Percentiles rank a stretch among this genome's conserved stretches.
Conservation (phyloP, 371 early-diverging fungal species). For the Mucor velutinosus region DNA sequence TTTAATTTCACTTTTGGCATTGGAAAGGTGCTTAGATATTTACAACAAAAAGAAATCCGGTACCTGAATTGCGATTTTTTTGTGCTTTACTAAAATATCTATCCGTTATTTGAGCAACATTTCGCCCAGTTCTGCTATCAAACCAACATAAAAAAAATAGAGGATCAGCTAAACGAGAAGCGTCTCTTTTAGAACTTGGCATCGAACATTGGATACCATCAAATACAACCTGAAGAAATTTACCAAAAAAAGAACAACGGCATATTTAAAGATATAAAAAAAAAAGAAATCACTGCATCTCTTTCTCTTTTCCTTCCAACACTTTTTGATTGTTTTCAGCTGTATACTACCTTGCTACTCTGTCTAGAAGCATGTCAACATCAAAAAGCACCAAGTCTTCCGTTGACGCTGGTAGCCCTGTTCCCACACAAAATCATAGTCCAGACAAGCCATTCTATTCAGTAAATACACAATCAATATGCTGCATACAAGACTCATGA, state of each 20-base stretch:
- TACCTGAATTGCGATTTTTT: conserved; percentile 20
- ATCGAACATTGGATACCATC: background rate
- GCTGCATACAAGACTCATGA: background rate
- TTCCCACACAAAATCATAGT: conserved; percentile 26
- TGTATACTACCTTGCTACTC: background rate
- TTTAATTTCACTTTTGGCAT: conserved; percentile 11
- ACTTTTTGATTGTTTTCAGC: too few relatives aligned
- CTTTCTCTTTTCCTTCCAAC: background rate
- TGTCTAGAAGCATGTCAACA: conserved; percentile 4
- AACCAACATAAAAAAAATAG: background rate
- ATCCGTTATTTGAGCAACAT: background rate
- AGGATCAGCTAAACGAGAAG: background rate
- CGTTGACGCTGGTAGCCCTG: conserved; percentile 18
- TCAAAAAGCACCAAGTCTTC: conserved; percentile 9
- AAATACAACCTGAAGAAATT: background rate
- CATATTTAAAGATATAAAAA: background rate
- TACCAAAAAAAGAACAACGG: conserved; percentile 1
- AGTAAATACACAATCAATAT: conserved; percentile 13
- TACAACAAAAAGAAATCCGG: conserved; percentile 16
- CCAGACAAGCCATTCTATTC: conserved; percentile 29
- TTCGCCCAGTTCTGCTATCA: background rate
- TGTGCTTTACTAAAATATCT: background rate
- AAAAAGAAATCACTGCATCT: background rate
- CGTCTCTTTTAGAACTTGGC: background rate
- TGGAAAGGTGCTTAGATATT: background rate